Conservation (phyloP, 225 moss, liverwort and hornwort species). For the Marchantia polymorpha region DNA sequence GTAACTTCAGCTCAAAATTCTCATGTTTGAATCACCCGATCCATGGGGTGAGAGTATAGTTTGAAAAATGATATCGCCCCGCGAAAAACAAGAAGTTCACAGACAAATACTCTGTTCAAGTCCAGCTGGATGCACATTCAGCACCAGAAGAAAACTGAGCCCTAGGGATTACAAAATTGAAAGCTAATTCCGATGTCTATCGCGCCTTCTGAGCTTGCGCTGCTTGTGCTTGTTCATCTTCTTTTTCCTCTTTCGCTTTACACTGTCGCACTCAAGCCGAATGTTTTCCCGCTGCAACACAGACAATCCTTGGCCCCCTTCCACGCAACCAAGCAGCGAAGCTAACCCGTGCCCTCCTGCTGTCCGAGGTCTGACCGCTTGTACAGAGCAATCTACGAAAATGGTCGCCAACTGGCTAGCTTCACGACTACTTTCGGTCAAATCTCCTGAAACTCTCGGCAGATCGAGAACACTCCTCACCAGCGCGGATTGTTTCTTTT, state of each 20-base stretch:
- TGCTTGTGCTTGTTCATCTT: conserved; percentile 99
- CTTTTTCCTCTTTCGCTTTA: conserved; percentile 95
- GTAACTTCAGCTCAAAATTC: neutral
- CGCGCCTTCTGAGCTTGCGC: conserved; percentile 89
- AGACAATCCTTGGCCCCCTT: neutral
- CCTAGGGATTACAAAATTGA: neutral
- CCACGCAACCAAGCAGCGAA: neutral
- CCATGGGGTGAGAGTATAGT: neutral
- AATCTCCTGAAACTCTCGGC: neutral
- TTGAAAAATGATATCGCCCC: neutral
- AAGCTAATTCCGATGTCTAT: conserved; percentile 72
- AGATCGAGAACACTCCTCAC: neutral
- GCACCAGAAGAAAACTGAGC: neutral
- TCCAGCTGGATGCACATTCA: neutral
- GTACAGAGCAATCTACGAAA: conserved; percentile 4
- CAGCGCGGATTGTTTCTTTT: conserved; percentile 1
- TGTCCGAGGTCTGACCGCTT: neutral
- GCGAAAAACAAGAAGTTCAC: neutral
- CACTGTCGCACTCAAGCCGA: conserved; percentile 64
- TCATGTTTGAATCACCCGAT: neutral
- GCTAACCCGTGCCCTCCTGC: neutral
- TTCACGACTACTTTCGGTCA: neutral
- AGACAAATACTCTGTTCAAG: neutral
- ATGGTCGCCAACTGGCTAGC: neutral
- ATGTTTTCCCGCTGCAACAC: conserved; percentile 17